Evolutionary conservation across 2,329 filamentous ascomycete species (phyloP).

Genomic region (Metarhizium brunneum): DNA sequence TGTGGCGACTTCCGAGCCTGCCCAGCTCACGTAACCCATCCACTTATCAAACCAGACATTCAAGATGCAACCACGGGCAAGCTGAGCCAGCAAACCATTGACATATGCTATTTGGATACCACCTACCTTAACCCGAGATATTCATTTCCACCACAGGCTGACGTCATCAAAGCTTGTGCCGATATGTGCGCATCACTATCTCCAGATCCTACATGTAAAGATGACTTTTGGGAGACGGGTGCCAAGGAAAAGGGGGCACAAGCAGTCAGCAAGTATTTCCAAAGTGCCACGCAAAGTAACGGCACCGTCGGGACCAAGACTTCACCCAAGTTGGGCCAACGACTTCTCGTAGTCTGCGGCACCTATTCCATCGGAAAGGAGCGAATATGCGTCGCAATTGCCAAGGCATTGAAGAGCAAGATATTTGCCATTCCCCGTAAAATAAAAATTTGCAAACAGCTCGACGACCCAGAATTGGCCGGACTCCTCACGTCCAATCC

Average conservation of each 20-base stretch:
- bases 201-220: slow-evolving; percentile 46
- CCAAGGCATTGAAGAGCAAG: slow-evolving; percentile 73
- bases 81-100: slow-evolving; percentile 73
- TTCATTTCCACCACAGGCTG: slow-evolving; percentile 79
- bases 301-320: slow-evolving; percentile 18
- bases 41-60: slow-evolving; percentile 67
- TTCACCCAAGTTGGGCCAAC: slow-evolving; percentile 28
- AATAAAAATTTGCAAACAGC: slow-evolving; percentile 71
- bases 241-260: slow-evolving; percentile 31
- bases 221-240: slow-evolving; percentile 36
- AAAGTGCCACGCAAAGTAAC: slow-evolving; percentile 23
- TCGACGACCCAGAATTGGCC: slow-evolving; percentile 77
- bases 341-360: slow-evolving; percentile 83
- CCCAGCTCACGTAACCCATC: slow-evolving; percentile 72
- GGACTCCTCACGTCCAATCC: slow-evolving; percentile 72
- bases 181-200: slow-evolving; percentile 76
- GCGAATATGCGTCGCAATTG: slow-evolving; percentile 87
- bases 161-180: slow-evolving; percentile 80
- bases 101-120: slow-evolving; percentile 93
- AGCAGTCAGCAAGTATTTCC: slow-evolving; percentile 45
- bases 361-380: slow-evolving; percentile 99
- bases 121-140: slow-evolving; percentile 96
- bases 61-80: slow-evolving; percentile 63
- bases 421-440: slow-evolving; percentile 83
- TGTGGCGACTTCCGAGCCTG: slow-evolving; percentile 95